Percentiles rank a stretch among this genome's conserved stretches.
Evolutionary conservation across 2,329 filamentous ascomycete genomes (phyloP).

Genomic region (Alternaria longipes): DNA sequence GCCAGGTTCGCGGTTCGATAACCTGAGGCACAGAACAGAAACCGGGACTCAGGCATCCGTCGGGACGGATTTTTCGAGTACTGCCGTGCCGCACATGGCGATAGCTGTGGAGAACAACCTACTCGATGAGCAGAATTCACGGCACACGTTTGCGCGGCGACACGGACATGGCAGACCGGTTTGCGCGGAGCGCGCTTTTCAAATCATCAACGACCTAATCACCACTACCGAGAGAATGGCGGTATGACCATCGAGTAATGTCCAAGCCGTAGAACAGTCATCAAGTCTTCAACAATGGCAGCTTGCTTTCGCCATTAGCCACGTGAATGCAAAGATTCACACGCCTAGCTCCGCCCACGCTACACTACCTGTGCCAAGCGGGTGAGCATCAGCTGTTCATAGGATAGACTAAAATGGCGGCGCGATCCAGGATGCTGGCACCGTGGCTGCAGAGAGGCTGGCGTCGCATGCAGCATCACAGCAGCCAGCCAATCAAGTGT

Average conservation of each 20-base stretch:
- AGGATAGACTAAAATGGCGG: constrained; percentile 23
- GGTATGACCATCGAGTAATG: constrained; percentile 11
- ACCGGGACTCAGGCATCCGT: constrained; percentile 49
- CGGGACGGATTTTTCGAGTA: constrained; percentile 21
- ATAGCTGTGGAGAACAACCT: constrained; percentile 17
- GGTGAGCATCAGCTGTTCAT: constrained; percentile 23
- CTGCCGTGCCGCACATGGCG: constrained; percentile 15
- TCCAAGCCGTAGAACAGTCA: neutral
- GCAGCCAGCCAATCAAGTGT: constrained; percentile 29
- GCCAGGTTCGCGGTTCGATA: constrained; percentile 8
- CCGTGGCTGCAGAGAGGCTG: constrained; percentile 30
- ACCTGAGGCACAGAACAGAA: constrained; percentile 40
- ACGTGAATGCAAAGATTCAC: constrained; percentile 31
- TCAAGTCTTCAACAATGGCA: neutral
- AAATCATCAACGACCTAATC: neutral
- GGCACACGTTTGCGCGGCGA: constrained; percentile 9
- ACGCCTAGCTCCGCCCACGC: constrained; percentile 17
- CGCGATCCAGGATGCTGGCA: constrained; percentile 30
- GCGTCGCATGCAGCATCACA: constrained; percentile 35
- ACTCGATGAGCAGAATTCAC: constrained; percentile 7
- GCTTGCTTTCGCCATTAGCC: constrained; percentile 17
- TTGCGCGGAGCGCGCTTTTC: neutral
- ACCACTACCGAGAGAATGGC: constrained; percentile 8
- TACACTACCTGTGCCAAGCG: constrained; percentile 25
- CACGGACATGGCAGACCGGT: neutral